A percentile compares a stretch with the other conserved stretches of the same genome.
These are phyloP conservation scores for Amniculicola lignicola DNA, from an alignment of 495 filamentous ascomycete genomes.

Conservation along the genomic window DNA sequence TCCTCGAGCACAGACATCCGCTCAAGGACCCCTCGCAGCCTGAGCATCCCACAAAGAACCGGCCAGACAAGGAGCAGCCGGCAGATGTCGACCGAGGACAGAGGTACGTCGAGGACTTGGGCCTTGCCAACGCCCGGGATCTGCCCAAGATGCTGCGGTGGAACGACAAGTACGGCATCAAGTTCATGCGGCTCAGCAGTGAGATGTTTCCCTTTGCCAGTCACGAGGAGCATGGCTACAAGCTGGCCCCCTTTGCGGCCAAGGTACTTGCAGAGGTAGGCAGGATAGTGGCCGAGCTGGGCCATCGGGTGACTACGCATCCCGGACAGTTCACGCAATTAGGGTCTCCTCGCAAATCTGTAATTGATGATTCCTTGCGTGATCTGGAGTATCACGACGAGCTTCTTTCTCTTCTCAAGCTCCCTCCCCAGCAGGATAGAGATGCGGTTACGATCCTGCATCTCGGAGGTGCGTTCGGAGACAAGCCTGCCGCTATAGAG, in stretches of 20 bases:
- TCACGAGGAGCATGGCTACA: slow-evolving; percentile 83
- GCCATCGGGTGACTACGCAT: slow-evolving; percentile 85
- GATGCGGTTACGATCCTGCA: slow-evolving; percentile 95
- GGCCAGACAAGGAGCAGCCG: slow-evolving; percentile 68
- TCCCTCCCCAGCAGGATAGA: slow-evolving; percentile 75
- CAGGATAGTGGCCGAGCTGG: slow-evolving; percentile 70
- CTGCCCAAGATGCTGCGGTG: slow-evolving; percentile 82
- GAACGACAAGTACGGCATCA: slow-evolving; percentile 92
- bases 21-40: slow-evolving; percentile 70
- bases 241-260: slow-evolving; percentile 78
- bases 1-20: slow-evolving; percentile 83
- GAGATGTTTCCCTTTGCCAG: slow-evolving; percentile 98
- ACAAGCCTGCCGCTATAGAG: slow-evolving; percentile 77
- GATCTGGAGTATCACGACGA: slow-evolving; percentile 92
- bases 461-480: slow-evolving; percentile 88
- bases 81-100: slow-evolving; percentile 61
- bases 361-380: slow-evolving; percentile 70
- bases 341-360: slow-evolving; percentile 70
- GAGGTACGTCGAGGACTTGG: slow-evolving; percentile 70
- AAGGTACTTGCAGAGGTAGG: slow-evolving; percentile 75
- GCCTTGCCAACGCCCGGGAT: slow-evolving; percentile 78
- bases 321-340: slow-evolving; percentile 92
- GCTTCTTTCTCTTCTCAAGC: slow-evolving; percentile 70
- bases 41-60: slow-evolving; percentile 75
- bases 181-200: slow-evolving; percentile 85